Conservation (phyloP, 768 basidiomycete species). For the Tulasnella sp. region DNA sequence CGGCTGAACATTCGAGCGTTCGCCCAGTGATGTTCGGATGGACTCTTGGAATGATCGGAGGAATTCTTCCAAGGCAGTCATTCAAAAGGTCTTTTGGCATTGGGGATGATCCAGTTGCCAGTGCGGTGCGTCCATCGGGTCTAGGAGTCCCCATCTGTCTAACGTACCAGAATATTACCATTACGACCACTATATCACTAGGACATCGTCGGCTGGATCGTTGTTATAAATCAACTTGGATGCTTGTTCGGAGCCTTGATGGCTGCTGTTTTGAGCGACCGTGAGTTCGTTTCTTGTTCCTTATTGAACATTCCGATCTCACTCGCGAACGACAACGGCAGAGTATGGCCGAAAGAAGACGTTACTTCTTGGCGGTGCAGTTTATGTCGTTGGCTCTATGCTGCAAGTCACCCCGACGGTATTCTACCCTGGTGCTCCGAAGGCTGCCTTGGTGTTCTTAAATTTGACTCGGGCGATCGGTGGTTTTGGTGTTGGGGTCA, state of each 20-base stretch:
- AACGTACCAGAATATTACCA: neutral
- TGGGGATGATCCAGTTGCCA: neutral
- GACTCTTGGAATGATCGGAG: constrained; percentile 23
- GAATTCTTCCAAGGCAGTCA: constrained; percentile 16
- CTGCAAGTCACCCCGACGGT: constrained; percentile 49
- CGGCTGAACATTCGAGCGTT: neutral
- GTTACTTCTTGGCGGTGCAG: constrained; percentile 51
- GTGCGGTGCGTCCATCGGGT: neutral
- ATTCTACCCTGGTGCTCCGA: neutral
- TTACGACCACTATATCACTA: constrained; percentile 34
- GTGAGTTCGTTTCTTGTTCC: constrained; percentile 14
- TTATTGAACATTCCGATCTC: constrained; percentile 48
- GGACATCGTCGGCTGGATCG: constrained; percentile 55
- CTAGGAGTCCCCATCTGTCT: neutral
- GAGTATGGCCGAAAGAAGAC: constrained; percentile 54
- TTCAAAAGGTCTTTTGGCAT: constrained; percentile 23
- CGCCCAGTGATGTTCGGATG: constrained; percentile 16
- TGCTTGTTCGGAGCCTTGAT: constrained; percentile 41
- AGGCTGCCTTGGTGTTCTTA: constrained; percentile 43
- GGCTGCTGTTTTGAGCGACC: neutral
- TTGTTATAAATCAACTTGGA: constrained; percentile 55
- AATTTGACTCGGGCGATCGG: constrained; percentile 41
- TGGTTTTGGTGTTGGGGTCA: constrained; percentile 37
- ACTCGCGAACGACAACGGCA: constrained; percentile 47
- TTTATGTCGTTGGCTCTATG: constrained; percentile 56